A percentile compares a stretch with the other conserved stretches of the same genome.
These are phyloP conservation scores for Talaromyces proteolyticus DNA, from an alignment of 495 filamentous ascomycete genomes.

Conservation along the genomic window DNA sequence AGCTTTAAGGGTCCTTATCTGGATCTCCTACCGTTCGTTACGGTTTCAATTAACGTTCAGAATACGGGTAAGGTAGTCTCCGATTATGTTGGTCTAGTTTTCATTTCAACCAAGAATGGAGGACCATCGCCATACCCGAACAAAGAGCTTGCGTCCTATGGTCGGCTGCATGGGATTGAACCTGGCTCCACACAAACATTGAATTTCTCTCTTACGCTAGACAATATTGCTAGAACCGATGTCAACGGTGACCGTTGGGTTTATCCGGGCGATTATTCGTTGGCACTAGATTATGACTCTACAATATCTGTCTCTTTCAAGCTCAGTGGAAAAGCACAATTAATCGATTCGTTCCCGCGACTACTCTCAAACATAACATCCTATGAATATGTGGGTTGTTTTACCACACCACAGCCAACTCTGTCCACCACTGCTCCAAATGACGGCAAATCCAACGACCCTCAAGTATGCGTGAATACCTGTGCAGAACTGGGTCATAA, in stretches of 20 bases:
- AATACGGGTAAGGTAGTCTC: conserved; percentile 48
- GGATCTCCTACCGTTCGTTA: conserved; percentile 23
- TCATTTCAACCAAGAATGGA: conserved; percentile 35
- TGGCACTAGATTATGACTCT: conserved; percentile 37
- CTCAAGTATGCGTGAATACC: no score
- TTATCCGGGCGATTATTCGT: conserved; percentile 52
- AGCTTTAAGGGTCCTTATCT: neutral
- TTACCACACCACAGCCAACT: no score
- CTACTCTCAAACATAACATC: no score
- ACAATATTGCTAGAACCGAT: conserved; percentile 47
- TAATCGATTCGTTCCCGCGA: conserved; percentile 6
- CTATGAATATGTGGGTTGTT: no score
- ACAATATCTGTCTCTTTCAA: conserved; percentile 8
- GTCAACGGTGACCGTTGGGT: conserved; percentile 47
- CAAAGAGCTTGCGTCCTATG: conserved; percentile 50
- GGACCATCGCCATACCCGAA: conserved; percentile 52
- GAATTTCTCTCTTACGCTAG: conserved; percentile 41
- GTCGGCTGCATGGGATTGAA: conserved; percentile 35
- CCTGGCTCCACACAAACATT: conserved; percentile 22
- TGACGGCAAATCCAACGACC: no score
- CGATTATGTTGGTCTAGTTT: conserved; percentile 50
- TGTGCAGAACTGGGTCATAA: no score
- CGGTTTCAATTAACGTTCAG: conserved; percentile 24
- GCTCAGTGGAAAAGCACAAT: conserved; percentile 5
- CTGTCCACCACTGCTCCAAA: no score